Base-by-base conservation (phyloP, 1,284 basidiomycete genomes). In the Coniferiporia sulphurascens region DNA sequence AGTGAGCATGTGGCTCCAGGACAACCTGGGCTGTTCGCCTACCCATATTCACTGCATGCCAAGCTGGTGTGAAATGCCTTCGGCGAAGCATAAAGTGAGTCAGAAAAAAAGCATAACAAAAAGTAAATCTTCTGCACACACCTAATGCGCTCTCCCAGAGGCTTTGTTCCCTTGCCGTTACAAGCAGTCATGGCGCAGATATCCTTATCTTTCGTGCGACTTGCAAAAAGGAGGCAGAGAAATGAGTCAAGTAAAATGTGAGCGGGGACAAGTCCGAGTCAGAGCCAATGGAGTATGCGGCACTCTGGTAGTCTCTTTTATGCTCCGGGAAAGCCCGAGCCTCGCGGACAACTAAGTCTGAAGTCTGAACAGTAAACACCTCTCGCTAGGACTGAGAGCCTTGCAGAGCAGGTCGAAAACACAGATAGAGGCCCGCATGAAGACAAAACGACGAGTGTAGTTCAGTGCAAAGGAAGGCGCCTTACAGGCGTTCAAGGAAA, bases 31-130 rank as follows among this genome's bases (percentile, higher is more conserved):
- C 6, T n/a, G 45, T 52, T 35, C 45, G 27, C 27, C 27, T 27
- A 62, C 60, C 60, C 60, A 62, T 62, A 27, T 58, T 62, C 35
- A 62, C 60, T 36, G 60, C 60, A 52, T 62, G 56, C 60, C 60
- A 62, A 55, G 60, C 60, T 44, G 60, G 60, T 4, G 56, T 58
- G 22, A 62, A 62, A 50, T 58, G 60, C 50, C 60, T 62, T 49
- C n/a, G 43, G 36, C 15, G n/a, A 35, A 45, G 27, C 12, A 46
- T 21, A 17, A n/a, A 46, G 44, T n/a, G 27, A 5, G 27, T 27
- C 5, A 27, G 27, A 27, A 27, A 27, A 46, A 19, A 15, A 19
- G 19, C 19, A 3, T 1, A 9, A 21, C 8, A 3, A 46, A n/a
- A 46, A 15, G 44, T 4, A 15, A 46, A 9, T 1, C 13, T 46